Evolutionary conservation across 1,284 basidiomycete genomes (phyloP).

Genomic region (Tetrapyrgos nigripes): DNA sequence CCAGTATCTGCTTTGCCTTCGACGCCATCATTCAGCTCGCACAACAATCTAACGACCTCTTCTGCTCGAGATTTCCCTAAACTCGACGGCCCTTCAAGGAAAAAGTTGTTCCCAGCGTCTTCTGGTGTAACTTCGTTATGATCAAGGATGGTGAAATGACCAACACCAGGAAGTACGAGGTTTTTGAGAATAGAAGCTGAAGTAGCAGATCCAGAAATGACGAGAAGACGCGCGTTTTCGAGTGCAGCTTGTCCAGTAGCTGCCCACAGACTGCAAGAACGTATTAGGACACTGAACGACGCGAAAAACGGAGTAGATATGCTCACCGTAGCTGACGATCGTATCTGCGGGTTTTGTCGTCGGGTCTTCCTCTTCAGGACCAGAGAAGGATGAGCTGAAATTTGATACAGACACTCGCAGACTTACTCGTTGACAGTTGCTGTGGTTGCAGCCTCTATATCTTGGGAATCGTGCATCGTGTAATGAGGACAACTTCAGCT

Average conservation of each 20-base stretch:
- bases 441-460: constrained; percentile 8
- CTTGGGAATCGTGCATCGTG: constrained; percentile 15
- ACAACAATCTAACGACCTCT: constrained; percentile 80
- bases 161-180: constrained; percentile 93
- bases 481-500: too few relatives aligned
- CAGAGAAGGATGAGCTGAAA: neutral
- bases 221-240: constrained; percentile 84
- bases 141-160: constrained; percentile 91
- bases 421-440: constrained; percentile 1
- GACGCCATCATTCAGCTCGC: constrained; percentile 91
- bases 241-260: constrained; percentile 92
- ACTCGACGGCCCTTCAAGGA: constrained; percentile 79
- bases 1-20: constrained; percentile 72
- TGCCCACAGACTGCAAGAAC: constrained; percentile 83
- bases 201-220: constrained; percentile 82
- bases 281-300: neutral
- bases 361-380: constrained; percentile 51
- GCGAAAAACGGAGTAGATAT: constrained; percentile 3
- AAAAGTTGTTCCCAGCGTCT: constrained; percentile 97
- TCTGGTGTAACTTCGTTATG: constrained; percentile 62
- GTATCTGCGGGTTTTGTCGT: constrained; percentile 88
- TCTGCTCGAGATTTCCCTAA: constrained; percentile 83
- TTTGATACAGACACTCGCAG: neutral
- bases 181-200: constrained; percentile 92
- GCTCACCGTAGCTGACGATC: constrained; percentile 89